Conservation (phyloP, 2,329 filamentous ascomycete species). For the Penicillium sp. region DNA sequence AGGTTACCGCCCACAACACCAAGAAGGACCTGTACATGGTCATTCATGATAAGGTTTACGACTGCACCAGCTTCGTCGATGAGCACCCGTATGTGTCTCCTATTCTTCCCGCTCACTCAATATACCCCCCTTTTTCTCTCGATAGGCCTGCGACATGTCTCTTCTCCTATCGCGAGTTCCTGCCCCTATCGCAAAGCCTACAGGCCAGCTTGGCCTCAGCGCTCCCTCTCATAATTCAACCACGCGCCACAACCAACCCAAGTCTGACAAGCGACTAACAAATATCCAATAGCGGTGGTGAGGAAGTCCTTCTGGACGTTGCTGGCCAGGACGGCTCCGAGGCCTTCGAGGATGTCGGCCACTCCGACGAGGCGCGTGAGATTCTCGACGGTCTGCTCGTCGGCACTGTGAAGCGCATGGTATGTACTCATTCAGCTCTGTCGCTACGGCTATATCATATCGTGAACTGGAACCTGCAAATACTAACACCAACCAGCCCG, state of each 20-base stretch:
- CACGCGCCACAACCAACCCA: not conserved
- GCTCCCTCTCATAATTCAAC: not conserved
- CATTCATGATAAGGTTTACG: conserved; percentile 96
- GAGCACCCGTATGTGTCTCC: conserved; percentile 74
- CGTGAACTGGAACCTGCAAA: conserved; percentile 1
- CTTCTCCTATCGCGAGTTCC: conserved; percentile 17
- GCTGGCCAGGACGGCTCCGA: conserved; percentile 94
- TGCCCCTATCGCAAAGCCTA: conserved; percentile 12
- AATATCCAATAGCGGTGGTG: conserved; percentile 68
- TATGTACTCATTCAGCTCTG: conserved; percentile 43
- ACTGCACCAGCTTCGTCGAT: conserved; percentile 81
- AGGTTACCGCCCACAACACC: conserved; percentile 77
- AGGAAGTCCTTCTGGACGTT: conserved; percentile 95
- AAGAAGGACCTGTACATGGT: conserved; percentile 91
- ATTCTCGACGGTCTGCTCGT: conserved; percentile 73
- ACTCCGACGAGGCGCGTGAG: conserved; percentile 97
- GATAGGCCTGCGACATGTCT: not conserved
- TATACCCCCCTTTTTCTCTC: not conserved
- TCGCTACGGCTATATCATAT: not conserved
- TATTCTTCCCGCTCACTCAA: not conserved
- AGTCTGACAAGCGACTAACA: conserved; percentile 10
- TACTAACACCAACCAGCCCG: conserved; percentile 46
- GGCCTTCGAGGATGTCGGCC: conserved; percentile 97
- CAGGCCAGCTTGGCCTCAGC: not conserved
- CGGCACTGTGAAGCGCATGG: conserved; percentile 73